Percentiles rank a stretch among this genome's conserved stretches.
Conservation (phyloP, 768 basidiomycete genomes). For the Lepiota venenata region DNA sequence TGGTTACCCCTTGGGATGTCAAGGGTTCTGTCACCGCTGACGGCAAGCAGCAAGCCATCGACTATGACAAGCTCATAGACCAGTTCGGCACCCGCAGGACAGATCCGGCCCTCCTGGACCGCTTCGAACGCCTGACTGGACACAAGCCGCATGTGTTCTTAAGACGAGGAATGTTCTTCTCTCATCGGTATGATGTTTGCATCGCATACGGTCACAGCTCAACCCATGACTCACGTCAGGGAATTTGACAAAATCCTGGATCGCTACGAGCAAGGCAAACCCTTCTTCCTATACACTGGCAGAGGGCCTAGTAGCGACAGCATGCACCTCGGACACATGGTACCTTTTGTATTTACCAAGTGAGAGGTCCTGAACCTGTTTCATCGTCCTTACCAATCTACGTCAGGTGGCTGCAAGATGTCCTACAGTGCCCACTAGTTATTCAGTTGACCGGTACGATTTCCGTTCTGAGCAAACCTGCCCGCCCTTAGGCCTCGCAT, state of each 20-base stretch:
- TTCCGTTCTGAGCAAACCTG: not conserved
- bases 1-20: conserved; percentile 98
- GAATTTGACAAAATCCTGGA: conserved; percentile 94
- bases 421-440: conserved; percentile 92
- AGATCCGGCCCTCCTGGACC: conserved; percentile 70
- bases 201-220: not conserved
- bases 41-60: conserved; percentile 89
- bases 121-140: conserved; percentile 92
- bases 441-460: conserved; percentile 86
- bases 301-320: conserved; percentile 95
- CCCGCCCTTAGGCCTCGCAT: not conserved
- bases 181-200: conserved; percentile 72
- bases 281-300: conserved; percentile 97
- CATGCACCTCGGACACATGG: conserved; percentile 97
- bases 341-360: conserved; percentile 98
- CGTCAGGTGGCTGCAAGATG: conserved; percentile 90
- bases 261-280: conserved; percentile 94
- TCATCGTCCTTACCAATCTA: not conserved
- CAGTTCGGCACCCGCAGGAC: conserved; percentile 92
- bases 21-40: conserved; percentile 85
- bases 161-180: conserved; percentile 94
- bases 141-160: conserved; percentile 84
- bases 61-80: conserved; percentile 93
- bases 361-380: conserved; percentile 34
- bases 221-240: conserved; percentile 35